These are phyloP conservation scores for Ascochyta rabiei DNA, from an alignment of 2,329 filamentous ascomycete species.

Conservation along the genomic window DNA sequence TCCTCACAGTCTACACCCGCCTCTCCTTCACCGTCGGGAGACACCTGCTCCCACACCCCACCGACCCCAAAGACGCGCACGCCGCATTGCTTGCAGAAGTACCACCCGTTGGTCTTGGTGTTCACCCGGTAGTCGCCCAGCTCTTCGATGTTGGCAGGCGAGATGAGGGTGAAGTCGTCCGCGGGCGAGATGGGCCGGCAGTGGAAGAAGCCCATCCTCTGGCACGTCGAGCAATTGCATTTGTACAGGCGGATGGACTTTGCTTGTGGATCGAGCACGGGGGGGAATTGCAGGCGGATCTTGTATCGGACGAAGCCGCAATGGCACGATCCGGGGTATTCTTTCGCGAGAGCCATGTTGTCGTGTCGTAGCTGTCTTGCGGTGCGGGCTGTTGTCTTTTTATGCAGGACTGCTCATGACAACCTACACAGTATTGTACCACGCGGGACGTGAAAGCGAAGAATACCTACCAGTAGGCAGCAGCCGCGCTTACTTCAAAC, in stretches of 20 bases:
- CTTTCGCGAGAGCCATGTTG: conserved; percentile 30
- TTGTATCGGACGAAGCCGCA: conserved; percentile 55
- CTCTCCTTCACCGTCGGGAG: conserved; percentile 32
- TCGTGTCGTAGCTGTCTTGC: background rate
- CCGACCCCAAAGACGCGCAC: conserved; percentile 52
- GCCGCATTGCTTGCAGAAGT: conserved; percentile 57
- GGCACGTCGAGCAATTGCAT: conserved; percentile 59
- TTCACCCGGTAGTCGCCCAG: conserved; percentile 52
- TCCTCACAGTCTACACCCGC: conserved; percentile 19
- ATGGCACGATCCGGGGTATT: conserved; percentile 54
- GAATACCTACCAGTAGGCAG: conserved; percentile 10
- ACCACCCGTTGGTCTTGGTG: conserved; percentile 46
- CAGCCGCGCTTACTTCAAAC: conserved; percentile 1
- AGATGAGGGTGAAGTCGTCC: conserved; percentile 56
- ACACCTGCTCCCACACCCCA: conserved; percentile 29
- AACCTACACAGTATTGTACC: background rate
- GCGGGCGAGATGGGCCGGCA: conserved; percentile 46
- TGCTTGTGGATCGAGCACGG: conserved; percentile 14
- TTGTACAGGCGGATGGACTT: conserved; percentile 43
- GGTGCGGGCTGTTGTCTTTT: background rate
- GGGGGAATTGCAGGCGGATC: conserved; percentile 53
- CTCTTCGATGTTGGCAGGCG: conserved; percentile 44
- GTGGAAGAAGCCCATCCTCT: conserved; percentile 57
- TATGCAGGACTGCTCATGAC: background rate
- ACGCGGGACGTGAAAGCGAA: background rate